Evolutionary conservation across 352 stramenopile species (phyloP).

Genomic region (Globisporangium nodosum): DNA sequence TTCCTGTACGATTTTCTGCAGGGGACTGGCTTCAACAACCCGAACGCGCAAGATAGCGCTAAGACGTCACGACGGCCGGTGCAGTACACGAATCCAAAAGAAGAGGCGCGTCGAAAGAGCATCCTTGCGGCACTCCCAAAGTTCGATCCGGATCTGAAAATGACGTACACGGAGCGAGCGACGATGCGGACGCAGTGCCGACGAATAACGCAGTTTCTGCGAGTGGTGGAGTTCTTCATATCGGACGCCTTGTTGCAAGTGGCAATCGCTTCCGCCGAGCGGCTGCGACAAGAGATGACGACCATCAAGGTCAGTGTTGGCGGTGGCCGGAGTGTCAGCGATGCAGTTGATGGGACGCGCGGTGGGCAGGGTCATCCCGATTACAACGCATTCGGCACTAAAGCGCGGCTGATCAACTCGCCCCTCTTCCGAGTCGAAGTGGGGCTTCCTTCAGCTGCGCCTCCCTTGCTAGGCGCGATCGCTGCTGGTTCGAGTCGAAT

Average conservation of each 20-base stretch:
- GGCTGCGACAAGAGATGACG: constrained; percentile 33
- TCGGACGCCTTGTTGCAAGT: constrained; percentile 71
- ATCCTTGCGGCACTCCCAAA: constrained; percentile 14
- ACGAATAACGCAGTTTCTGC: constrained; percentile 89
- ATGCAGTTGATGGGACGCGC: neutral
- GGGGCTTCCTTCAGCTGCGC: constrained; percentile 19
- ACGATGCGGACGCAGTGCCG: constrained; percentile 88
- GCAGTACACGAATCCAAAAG: constrained; percentile 12
- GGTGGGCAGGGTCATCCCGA: neutral
- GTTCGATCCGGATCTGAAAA: constrained; percentile 37
- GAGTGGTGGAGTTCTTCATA: constrained; percentile 89
- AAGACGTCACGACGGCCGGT: neutral
- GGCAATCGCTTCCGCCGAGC: constrained; percentile 51
- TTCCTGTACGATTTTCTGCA: constrained; percentile 54
- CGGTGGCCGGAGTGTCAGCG: neutral
- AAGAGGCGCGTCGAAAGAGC: constrained; percentile 11
- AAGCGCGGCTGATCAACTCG: neutral
- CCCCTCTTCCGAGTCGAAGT: constrained; percentile 82
- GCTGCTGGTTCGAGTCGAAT: neutral
- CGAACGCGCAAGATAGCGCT: neutral
- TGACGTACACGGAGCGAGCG: constrained; percentile 94
- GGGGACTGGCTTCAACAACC: constrained; percentile 49
- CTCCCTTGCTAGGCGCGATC: constrained; percentile 10
- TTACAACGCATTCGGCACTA: neutral
- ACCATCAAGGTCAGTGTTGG: constrained; percentile 26